A percentile compares a stretch with the other conserved stretches of the same genome.
Evolutionary conservation across 352 stramenopile species (phyloP).

Genomic region (Phytophthora lateralis): DNA sequence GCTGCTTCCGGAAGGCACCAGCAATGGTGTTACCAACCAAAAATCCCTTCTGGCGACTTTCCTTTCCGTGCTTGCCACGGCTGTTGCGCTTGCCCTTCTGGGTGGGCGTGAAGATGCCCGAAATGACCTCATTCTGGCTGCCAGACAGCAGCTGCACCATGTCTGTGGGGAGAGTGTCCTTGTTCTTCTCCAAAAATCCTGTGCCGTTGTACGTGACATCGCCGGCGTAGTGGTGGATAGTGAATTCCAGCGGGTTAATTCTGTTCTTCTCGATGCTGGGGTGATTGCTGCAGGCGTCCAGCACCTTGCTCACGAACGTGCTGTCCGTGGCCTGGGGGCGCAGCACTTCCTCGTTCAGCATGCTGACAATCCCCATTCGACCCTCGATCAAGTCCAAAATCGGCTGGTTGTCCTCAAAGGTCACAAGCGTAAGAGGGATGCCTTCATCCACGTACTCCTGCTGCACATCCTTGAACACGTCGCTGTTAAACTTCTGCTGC

Average conservation of each 20-base stretch:
- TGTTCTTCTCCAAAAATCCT: slow-evolving; percentile 87
- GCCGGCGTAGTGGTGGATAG: slow-evolving; percentile 82
- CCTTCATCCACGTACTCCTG: slow-evolving; percentile 94
- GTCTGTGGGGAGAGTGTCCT: slow-evolving; percentile 81
- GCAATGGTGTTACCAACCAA: slow-evolving; percentile 84
- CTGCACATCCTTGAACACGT: slow-evolving; percentile 96
- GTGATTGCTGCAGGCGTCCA: slow-evolving; percentile 77
- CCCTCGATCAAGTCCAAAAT: slow-evolving; percentile 92
- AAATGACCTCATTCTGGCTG: slow-evolving; percentile 65
- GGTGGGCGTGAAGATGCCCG: slow-evolving; percentile 65
- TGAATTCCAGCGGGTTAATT: slow-evolving; percentile 84
- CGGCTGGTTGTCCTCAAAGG: slow-evolving; percentile 92
- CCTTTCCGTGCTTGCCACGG: slow-evolving; percentile 51
- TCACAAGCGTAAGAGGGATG: slow-evolving; percentile 83
- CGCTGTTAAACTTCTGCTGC: slow-evolving; percentile 91
- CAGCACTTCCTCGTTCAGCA: slow-evolving; percentile 97
- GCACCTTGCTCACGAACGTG: slow-evolving; percentile 86
- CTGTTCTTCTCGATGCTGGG: slow-evolving; percentile 87
- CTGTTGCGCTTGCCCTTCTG: slow-evolving; percentile 41
- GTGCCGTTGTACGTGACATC: slow-evolving; percentile 83
- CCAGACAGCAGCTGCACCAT: slow-evolving; percentile 78
- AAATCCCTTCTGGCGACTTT: slow-evolving; percentile 74
- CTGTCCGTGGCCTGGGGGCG: slow-evolving; percentile 82
- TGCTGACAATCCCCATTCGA: slow-evolving; percentile 86
- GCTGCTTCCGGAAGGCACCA: slow-evolving; percentile 85